Evolutionary conservation across 306 rosid species (phyloP), one percentile per base, ranked within the genome.

Genomic region (Acacia melanoxylon): DNA sequence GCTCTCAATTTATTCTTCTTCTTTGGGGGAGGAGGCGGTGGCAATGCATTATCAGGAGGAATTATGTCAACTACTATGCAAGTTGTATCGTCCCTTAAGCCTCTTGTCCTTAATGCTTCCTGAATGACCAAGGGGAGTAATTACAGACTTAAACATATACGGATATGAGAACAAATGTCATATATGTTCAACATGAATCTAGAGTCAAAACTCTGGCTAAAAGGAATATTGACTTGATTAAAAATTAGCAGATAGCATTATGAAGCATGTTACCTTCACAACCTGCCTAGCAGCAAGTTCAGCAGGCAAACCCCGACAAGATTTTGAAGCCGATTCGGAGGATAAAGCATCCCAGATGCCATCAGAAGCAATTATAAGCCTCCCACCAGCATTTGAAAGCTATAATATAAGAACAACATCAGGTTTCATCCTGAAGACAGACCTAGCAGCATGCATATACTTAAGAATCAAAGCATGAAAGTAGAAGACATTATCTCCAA

Each of bases 281-380:
- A 91, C 95, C 84, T 89, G 93, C 85, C 85, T 88, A 68, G 95
- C 91, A 74, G 95, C 95, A 68, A 91, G 93, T 86, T 91, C 93
- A 33, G 93, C 93, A 6, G 91, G 93, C 82, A 89, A 74, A 33
- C 95, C 95, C 49, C 80, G 89, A 75, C 91, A 91, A 66, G 91
- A 83, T 59, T 89, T 88, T 72, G 95, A 91, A 51, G 93, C 90
- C 82, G 71, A 79, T 58, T 91, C 95, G 0, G 93, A 91, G 24
- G 95, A 89, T 68, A 91, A 65, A 41, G 93, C 91, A 62, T 91
- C 95, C 95, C 95, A 91, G 80, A 91, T 91, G 80, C 95, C 95
- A 82, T 91, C 91, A 12, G 93, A 91, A 78, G 93, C 91, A 61
- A 91, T 86, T 75, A 91, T 74, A 67, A 91, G 91, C 89, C 95